A percentile compares a stretch with the other conserved stretches of the same genome.
Conservation (phyloP, 2,329 filamentous ascomycete species). For the Fusarium albidum region DNA sequence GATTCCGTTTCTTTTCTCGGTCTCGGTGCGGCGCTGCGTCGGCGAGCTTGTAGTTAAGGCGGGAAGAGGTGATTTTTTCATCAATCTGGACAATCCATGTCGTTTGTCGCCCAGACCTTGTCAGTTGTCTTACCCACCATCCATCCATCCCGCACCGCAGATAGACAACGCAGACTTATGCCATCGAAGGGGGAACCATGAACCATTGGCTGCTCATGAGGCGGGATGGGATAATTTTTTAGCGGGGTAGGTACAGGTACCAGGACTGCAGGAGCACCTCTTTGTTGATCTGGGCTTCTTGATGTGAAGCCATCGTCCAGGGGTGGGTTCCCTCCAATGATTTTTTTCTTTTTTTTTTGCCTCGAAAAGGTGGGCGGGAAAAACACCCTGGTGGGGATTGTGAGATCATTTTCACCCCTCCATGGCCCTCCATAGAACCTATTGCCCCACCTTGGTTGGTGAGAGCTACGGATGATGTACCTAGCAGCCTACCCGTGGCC, state of each 20-base stretch:
- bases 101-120: not conserved
- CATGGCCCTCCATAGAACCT: slow-evolving; percentile 14
- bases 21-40: slow-evolving; percentile 33
- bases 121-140: slow-evolving; percentile 1
- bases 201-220: slow-evolving; percentile 20
- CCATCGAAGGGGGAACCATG: slow-evolving; percentile 13
- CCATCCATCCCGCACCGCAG: slow-evolving; percentile 2
- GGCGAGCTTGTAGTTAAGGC: slow-evolving; percentile 31
- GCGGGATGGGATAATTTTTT: slow-evolving; percentile 26
- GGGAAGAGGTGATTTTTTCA: slow-evolving; percentile 17
- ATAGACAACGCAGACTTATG: too few species aligned
- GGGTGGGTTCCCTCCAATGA: too few species aligned
- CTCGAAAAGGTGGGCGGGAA: too few species aligned
- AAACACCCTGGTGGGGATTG: slow-evolving; percentile 15
- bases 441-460: slow-evolving; percentile 37
- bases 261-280: slow-evolving; percentile 18
- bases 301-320: slow-evolving; percentile 7
- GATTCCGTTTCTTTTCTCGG: slow-evolving; percentile 18
- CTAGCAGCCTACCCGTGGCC: not conserved
- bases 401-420: slow-evolving; percentile 35
- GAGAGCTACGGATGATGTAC: not conserved
- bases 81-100: slow-evolving; percentile 3
- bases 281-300: slow-evolving; percentile 22
- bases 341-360: too few species aligned
- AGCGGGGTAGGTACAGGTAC: slow-evolving; percentile 27